A percentile compares a stretch with the other conserved stretches of the same genome.
Evolutionary conservation across 495 filamentous ascomycete genomes (phyloP).

Genomic region (Penicillium bialowiezense): DNA sequence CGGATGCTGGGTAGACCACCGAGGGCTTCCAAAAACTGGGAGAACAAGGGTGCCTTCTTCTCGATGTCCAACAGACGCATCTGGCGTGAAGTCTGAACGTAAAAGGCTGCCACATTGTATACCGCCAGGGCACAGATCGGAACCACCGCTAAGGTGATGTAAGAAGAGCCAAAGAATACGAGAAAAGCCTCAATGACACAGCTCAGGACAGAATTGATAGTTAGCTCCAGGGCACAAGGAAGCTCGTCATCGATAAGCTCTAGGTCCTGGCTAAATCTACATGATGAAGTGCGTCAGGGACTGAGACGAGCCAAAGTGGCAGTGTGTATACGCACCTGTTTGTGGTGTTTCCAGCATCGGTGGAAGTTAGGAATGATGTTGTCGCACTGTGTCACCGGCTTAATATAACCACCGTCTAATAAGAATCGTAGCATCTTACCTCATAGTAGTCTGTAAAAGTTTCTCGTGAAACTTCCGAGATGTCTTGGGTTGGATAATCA

Average conservation of each 20-base stretch:
- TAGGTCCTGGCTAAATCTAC: conserved; percentile 33
- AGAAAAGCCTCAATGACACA: conserved; percentile 16
- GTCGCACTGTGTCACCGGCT: conserved; percentile 12
- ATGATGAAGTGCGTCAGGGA: background rate
- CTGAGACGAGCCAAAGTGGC: background rate
- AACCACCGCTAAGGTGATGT: conserved; percentile 14
- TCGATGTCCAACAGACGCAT: conserved; percentile 57
- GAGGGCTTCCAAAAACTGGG: conserved; percentile 65
- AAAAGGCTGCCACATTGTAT: conserved; percentile 19
- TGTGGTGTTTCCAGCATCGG: conserved; percentile 20
- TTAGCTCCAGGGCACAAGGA: conserved; percentile 12
- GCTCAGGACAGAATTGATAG: conserved; percentile 9
- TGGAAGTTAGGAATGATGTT: conserved; percentile 21
- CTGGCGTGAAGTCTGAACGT: conserved; percentile 46
- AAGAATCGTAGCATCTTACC: conserved; percentile 5
- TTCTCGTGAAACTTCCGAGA: conserved; percentile 20
- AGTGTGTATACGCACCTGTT: conserved; percentile 11
- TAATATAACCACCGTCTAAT: too few relatives aligned
- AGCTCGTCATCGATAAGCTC: conserved; percentile 52
- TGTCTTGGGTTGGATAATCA: conserved; percentile 19
- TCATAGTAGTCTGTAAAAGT: conserved; percentile 18
- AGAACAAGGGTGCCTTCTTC: conserved; percentile 62
- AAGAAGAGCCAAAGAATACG: conserved; percentile 22
- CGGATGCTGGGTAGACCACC: conserved; percentile 69
- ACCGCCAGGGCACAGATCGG: conserved; percentile 17